These are phyloP conservation scores for Aspergillus pseudotamarii DNA, from an alignment of 2,329 filamentous ascomycete species.

Conservation along the genomic window DNA sequence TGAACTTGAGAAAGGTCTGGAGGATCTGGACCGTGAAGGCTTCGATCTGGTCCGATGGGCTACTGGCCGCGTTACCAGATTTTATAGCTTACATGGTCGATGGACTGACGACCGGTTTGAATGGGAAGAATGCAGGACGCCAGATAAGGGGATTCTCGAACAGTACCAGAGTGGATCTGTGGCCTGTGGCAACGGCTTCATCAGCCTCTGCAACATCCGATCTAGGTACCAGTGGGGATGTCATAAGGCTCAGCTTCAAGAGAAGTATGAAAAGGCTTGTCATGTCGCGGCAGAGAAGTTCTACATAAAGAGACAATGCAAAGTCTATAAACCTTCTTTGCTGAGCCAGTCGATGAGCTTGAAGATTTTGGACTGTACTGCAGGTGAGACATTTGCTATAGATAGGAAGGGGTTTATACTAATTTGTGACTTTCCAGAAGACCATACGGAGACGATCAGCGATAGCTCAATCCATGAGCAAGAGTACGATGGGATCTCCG, in stretches of 20 bases:
- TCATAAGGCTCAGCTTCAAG: not conserved
- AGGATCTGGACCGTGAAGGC: constrained; percentile 7
- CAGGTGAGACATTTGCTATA: not conserved
- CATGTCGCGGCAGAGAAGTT: not conserved
- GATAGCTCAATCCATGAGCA: not conserved
- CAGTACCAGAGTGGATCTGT: constrained; percentile 1
- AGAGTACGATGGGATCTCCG: not conserved
- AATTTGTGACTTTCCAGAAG: not conserved
- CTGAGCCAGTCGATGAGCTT: constrained; percentile 2
- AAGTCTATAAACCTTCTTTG: constrained; percentile 5
- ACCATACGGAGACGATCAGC: not conserved
- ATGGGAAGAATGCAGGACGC: not conserved
- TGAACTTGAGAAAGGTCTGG: not conserved
- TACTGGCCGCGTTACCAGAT: constrained; percentile 20
- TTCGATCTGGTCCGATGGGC: constrained; percentile 16
- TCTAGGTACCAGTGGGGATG: not conserved
- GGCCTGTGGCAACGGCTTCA: not conserved
- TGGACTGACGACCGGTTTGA: constrained; percentile 19
- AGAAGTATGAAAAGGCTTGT: not conserved
- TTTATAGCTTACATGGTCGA: constrained; percentile 27
- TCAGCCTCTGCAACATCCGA: not conserved
- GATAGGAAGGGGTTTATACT: too few species aligned
- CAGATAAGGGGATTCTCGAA: constrained; percentile 15
- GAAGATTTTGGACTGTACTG: not conserved
- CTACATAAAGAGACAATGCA: not conserved